Percentiles rank a stretch among this genome's conserved stretches.
Evolutionary conservation across 148 eudicot genomes (phyloP).

Genomic region (Rhododendron griersonianum): DNA sequence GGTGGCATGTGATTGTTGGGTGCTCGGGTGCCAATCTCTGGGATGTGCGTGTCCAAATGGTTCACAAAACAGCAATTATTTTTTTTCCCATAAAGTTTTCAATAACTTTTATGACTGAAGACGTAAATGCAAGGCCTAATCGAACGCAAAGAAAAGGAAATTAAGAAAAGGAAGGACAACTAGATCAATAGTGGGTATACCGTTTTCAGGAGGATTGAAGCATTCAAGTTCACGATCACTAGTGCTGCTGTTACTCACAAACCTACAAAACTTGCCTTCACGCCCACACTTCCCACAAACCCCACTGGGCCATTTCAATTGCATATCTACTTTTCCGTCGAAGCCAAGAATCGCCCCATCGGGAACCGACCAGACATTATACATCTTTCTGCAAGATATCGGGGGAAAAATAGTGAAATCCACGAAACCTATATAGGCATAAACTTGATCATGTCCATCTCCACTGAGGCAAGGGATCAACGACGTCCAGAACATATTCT

Average conservation of each 20-base stretch:
- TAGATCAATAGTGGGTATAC: not conserved
- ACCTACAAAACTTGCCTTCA: not conserved
- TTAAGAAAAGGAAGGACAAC: too few relatives aligned
- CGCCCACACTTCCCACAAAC: too few relatives aligned
- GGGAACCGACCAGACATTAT: too few relatives aligned
- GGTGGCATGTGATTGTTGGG: too few relatives aligned
- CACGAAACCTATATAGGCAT: not conserved
- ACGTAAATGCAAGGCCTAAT: not conserved
- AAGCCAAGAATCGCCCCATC: too few relatives aligned
- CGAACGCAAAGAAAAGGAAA: not conserved
- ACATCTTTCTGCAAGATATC: not conserved
- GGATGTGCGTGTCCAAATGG: too few relatives aligned
- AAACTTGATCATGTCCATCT: not conserved
- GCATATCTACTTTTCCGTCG: too few relatives aligned
- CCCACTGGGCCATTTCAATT: not conserved
- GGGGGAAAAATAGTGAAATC: too few relatives aligned
- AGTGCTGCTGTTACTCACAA: not conserved
- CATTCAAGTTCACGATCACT: not conserved
- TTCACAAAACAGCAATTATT: too few relatives aligned
- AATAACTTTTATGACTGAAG: not conserved
- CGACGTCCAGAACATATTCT: fast-evolving
- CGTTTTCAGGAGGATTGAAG: not conserved
- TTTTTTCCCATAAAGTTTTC: too few relatives aligned
- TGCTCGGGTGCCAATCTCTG: too few relatives aligned
- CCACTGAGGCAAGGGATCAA: not conserved